Evolutionary conservation across 2,329 filamentous ascomycete genomes (phyloP).

Genomic region (Fusarium dlaminii): DNA sequence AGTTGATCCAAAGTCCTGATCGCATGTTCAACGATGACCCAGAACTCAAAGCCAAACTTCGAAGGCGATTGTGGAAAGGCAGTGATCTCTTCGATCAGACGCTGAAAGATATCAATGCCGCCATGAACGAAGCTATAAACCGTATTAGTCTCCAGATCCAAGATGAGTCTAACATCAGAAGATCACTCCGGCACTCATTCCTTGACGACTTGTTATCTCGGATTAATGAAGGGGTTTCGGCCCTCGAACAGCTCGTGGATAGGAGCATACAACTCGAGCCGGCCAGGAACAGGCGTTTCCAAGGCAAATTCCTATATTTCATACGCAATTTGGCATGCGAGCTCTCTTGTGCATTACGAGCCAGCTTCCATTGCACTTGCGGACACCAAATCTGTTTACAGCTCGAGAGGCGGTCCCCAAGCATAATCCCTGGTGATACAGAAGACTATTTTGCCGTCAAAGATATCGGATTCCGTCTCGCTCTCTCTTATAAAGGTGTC

Average conservation of each 20-base stretch:
- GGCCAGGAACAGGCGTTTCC: neutral
- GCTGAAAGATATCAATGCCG: fast-evolving
- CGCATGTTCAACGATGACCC: fast-evolving
- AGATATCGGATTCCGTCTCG: too few species aligned
- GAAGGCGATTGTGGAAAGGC: neutral
- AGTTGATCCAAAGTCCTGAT: neutral
- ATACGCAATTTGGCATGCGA: neutral
- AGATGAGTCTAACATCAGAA: neutral
- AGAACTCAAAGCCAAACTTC: neutral
- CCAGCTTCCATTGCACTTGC: neutral
- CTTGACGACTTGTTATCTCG: neutral
- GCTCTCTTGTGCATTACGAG: neutral
- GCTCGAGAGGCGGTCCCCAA: neutral
- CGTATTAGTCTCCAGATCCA: neutral
- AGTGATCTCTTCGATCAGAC: neutral
- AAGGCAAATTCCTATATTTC: neutral
- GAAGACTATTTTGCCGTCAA: too few species aligned
- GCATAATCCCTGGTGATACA: neutral
- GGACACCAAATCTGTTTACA: neutral
- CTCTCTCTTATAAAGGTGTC: too few species aligned
- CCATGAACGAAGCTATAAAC: neutral
- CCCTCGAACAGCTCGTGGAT: neutral
- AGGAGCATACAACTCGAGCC: neutral
- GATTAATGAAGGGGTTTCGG: neutral
- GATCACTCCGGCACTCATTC: neutral